A percentile compares a stretch with the other conserved stretches of the same genome.
These are phyloP conservation scores for Lactifluus subvellereus DNA, from an alignment of 768 basidiomycete genomes.

Conservation along the genomic window DNA sequence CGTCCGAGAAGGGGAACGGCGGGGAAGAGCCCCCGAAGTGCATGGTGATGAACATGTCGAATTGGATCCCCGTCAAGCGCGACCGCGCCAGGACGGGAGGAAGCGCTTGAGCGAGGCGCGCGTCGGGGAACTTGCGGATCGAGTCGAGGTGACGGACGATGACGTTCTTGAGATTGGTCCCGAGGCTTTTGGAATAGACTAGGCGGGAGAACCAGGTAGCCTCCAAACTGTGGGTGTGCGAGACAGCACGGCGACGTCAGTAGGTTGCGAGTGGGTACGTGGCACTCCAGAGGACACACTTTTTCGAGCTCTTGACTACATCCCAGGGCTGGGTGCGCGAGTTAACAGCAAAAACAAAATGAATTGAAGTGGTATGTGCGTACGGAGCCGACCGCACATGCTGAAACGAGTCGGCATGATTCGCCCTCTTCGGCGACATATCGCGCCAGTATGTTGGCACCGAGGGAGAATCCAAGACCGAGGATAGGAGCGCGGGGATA, in stretches of 20 bases:
- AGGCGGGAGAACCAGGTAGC: conserved; percentile 50
- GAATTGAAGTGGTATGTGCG: conserved; percentile 19
- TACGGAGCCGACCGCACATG: conserved; percentile 69
- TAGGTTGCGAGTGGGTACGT: conserved; percentile 8
- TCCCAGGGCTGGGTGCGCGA: conserved; percentile 42
- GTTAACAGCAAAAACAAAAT: conserved; percentile 14
- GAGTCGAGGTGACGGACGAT: conserved; percentile 46
- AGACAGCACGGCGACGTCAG: not conserved
- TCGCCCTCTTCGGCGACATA: conserved; percentile 82
- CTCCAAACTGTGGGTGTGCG: conserved; percentile 40
- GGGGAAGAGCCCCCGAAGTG: conserved; percentile 55
- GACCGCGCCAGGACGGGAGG: conserved; percentile 40
- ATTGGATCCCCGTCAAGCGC: conserved; percentile 48
- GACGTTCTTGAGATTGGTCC: conserved; percentile 59
- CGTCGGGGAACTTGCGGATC: conserved; percentile 45
- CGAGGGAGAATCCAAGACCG: conserved; percentile 90
- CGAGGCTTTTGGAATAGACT: conserved; percentile 78
- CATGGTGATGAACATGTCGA: conserved; percentile 60
- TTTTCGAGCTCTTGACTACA: conserved; percentile 32
- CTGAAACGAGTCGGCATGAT: conserved; percentile 55
- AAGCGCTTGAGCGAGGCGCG: conserved; percentile 45
- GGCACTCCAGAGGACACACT: conserved; percentile 25
- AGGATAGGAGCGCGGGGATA: conserved; percentile 81
- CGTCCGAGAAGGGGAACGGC: conserved; percentile 44
- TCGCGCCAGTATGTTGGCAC: conserved; percentile 83